Percentiles rank a stretch among this genome's conserved stretches.
Evolutionary conservation across 805 yeast species (phyloP).

Genomic region (Candida saitoana): DNA sequence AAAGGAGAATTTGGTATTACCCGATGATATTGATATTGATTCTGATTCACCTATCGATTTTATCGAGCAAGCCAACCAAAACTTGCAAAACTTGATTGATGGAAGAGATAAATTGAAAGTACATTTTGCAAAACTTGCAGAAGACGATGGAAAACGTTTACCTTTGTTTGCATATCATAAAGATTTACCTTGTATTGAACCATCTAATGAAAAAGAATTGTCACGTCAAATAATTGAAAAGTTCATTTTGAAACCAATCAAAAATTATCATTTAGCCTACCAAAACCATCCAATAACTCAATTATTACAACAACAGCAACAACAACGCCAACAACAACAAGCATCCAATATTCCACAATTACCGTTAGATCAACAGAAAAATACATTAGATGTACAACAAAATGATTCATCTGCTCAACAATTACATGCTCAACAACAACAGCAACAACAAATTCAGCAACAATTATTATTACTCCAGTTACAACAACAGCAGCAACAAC

Average conservation of each 20-base stretch:
- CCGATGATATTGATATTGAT: conserved; percentile 48
- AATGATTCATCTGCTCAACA: conserved; percentile 6
- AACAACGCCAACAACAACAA: conserved; percentile 27
- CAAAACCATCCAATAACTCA: conserved; percentile 40
- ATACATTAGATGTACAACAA: conserved; percentile 12
- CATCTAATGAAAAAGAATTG: conserved; percentile 32
- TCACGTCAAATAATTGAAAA: conserved; percentile 41
- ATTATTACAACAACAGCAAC: conserved; percentile 31
- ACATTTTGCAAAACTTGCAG: conserved; percentile 21
- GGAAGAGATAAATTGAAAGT: conserved; percentile 38
- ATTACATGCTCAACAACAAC: conserved; percentile 13
- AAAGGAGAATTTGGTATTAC: conserved; percentile 31
- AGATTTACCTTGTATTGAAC: conserved; percentile 25
- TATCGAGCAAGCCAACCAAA: conserved; percentile 44
- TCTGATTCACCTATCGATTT: conserved; percentile 45
- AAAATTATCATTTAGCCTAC: conserved; percentile 43
- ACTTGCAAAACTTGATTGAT: conserved; percentile 35
- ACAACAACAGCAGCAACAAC: conserved; percentile 17
- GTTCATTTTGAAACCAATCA: conserved; percentile 37
- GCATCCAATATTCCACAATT: conserved; percentile 26
- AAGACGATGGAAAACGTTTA: conserved; percentile 19
- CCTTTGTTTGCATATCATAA: conserved; percentile 48
- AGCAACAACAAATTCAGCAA: conserved; percentile 26
- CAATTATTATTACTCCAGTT: conserved; percentile 28
- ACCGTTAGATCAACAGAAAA: conserved; percentile 26